phyloP scores from a whole-genome alignment of 805 yeast genomes.

The Candida odintsovae region DNA sequence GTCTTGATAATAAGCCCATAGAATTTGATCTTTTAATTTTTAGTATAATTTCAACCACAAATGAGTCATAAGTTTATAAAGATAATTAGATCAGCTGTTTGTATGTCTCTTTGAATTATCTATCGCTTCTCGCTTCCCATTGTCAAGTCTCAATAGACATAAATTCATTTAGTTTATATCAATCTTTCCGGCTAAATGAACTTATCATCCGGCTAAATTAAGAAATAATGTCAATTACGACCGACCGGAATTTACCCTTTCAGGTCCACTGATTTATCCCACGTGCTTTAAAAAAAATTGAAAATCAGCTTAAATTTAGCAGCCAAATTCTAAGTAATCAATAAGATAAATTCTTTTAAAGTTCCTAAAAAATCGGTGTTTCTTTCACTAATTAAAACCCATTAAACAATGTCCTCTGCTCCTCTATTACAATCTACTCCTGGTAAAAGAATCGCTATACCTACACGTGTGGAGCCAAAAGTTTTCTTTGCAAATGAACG shows the following conservation, averaged over 20 bases:
- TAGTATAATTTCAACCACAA: neutral
- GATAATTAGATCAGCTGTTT: no score
- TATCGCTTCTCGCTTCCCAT: no score
- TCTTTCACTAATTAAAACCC: neutral
- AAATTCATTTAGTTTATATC: no score
- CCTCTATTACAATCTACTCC: constrained; percentile 71
- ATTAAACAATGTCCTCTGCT: constrained; percentile 51
- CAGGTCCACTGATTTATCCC: neutral
- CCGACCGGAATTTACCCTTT: neutral
- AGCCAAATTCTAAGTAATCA: no score
- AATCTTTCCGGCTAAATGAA: neutral
- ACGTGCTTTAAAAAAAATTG: neutral
- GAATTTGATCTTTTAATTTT: neutral
- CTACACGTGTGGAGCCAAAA: constrained; percentile 97
- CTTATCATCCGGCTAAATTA: neutral
- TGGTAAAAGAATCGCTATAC: constrained; percentile 91
- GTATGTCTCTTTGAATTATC: no score
- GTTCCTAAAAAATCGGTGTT: neutral
- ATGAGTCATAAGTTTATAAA: no score
- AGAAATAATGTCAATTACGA: neutral
- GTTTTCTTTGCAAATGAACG: constrained; percentile 99
- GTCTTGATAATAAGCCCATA: neutral
- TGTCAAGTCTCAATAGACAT: no score
- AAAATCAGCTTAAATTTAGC: neutral
- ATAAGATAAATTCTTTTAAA: neutral